Evolutionary conservation across 495 filamentous ascomycete species (phyloP).

Genomic region (Xylaria scruposa): DNA sequence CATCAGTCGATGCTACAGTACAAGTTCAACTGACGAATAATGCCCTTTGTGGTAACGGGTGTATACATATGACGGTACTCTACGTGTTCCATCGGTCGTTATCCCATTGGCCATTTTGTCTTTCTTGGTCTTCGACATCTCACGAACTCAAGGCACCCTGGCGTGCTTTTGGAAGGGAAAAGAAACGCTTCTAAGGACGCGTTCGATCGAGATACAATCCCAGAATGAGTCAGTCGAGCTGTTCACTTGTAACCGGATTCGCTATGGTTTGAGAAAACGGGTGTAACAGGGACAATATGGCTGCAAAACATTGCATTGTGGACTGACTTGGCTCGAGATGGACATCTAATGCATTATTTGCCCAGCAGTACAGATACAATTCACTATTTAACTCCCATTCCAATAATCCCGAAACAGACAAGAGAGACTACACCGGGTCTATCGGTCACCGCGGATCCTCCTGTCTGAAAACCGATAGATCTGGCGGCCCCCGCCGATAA

Average conservation of each 20-base stretch:
- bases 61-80: background rate
- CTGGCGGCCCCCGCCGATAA: background rate
- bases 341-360: too few species aligned
- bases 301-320: background rate
- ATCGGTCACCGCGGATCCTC: background rate
- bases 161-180: background rate
- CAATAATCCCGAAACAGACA: background rate
- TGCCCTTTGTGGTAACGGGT: background rate
- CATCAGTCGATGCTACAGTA: conserved; percentile 79
- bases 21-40: conserved; percentile 73
- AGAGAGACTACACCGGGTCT: background rate
- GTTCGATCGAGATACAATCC: background rate
- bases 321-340: background rate
- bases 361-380: background rate
- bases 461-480: background rate
- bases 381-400: background rate
- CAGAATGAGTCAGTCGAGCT: background rate
- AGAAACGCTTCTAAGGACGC: background rate
- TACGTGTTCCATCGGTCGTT: background rate
- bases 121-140: background rate
- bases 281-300: background rate
- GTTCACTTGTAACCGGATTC: too few species aligned
- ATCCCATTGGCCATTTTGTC: background rate
- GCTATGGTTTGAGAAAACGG: background rate
- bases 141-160: background rate